Evolutionary conservation across 768 basidiomycete species (phyloP).

Genomic region (Dentipellis sp.): DNA sequence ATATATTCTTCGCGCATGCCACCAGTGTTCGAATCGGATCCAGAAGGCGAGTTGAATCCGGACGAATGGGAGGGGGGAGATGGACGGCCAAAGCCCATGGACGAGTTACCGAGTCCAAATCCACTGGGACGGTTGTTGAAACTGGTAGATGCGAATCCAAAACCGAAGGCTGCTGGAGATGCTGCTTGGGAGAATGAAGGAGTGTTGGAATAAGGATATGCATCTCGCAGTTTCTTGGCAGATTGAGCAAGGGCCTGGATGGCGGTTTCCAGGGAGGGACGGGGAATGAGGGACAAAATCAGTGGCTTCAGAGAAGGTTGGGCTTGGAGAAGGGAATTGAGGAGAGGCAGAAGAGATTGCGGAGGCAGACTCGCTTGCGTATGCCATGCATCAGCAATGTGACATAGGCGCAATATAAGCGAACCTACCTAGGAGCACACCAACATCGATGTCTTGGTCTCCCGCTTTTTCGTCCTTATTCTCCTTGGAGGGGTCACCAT

Average conservation of each 20-base stretch:
- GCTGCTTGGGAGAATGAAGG: constrained; percentile 23
- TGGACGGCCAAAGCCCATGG: constrained; percentile 19
- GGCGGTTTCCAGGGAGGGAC: constrained; percentile 74
- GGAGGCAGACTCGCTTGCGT: constrained; percentile 67
- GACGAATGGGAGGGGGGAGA: constrained; percentile 10
- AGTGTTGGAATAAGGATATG: constrained; percentile 70
- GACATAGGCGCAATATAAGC: background rate
- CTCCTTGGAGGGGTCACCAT: constrained; percentile 37
- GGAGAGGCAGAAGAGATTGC: constrained; percentile 64
- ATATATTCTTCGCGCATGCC: constrained; percentile 81
- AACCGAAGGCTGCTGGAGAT: constrained; percentile 23
- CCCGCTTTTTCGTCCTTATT: constrained; percentile 33
- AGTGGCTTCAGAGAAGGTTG: constrained; percentile 66
- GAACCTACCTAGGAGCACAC: constrained; percentile 65
- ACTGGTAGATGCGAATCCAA: constrained; percentile 17
- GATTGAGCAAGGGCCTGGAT: constrained; percentile 58
- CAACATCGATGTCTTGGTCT: constrained; percentile 66
- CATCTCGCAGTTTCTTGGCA: constrained; percentile 67
- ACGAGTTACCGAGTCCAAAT: constrained; percentile 9
- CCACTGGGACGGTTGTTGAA: constrained; percentile 10
- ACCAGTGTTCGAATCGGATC: constrained; percentile 8
- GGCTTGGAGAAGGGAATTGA: constrained; percentile 55
- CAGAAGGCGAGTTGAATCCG: constrained; percentile 6
- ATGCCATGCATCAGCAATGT: constrained; percentile 9
- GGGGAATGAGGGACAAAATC: constrained; percentile 71